phyloP scores from a whole-genome alignment of 345 rosid species.

The Eucalyptus fibrosa region DNA sequence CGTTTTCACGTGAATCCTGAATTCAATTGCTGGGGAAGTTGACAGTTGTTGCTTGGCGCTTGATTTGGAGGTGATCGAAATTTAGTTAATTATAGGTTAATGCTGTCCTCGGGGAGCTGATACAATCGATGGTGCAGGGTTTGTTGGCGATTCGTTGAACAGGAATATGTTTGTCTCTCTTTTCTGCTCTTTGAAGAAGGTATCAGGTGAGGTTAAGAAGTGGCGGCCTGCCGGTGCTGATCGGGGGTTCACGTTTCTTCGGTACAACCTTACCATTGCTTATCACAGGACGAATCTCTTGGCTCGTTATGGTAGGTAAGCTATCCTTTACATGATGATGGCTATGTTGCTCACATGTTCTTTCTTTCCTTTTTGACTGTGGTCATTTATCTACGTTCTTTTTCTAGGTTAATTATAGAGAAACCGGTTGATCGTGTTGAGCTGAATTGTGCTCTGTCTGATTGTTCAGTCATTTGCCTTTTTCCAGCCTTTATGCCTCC shows the following conservation, averaged over 20 bases:
- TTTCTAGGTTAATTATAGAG: background rate
- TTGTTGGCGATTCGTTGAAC: conserved; percentile 90
- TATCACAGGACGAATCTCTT: conserved; percentile 91
- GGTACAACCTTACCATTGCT: conserved; percentile 73
- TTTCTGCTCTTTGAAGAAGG: conserved; percentile 61
- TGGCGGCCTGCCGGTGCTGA: conserved; percentile 95
- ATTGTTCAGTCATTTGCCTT: background rate
- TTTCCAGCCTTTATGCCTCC: background rate
- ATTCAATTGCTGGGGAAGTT: background rate
- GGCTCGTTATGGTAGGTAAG: conserved; percentile 95
- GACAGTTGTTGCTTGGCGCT: background rate
- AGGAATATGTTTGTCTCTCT: conserved; percentile 94
- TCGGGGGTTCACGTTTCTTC: conserved; percentile 81
- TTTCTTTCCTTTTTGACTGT: background rate
- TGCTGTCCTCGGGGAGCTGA: conserved; percentile 1
- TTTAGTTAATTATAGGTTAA: background rate
- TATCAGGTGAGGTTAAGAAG: conserved; percentile 52
- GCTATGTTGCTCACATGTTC: background rate
- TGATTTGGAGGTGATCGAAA: background rate
- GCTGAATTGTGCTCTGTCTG: background rate
- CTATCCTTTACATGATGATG: conserved; percentile 1
- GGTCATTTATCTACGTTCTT: background rate
- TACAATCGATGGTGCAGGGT: conserved; percentile 59
- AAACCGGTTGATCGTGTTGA: background rate
- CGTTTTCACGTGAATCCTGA: background rate